Conservation (phyloP, 2,329 filamentous ascomycete species). For the Ophiostoma sp. region DNA sequence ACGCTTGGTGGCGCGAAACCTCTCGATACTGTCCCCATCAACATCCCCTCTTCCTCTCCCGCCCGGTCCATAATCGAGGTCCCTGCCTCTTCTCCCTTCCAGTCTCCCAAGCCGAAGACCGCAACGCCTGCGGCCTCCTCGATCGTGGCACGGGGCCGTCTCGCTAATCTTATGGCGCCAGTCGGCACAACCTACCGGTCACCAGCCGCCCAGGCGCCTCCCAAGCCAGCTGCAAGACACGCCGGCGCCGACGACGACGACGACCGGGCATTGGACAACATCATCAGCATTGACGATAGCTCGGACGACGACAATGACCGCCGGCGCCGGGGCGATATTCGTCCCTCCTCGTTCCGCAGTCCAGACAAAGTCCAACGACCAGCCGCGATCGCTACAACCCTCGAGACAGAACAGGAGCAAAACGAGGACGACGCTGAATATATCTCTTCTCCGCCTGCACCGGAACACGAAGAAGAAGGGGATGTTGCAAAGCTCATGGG, state of each 20-base stretch:
- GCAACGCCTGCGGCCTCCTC: constrained; percentile 24
- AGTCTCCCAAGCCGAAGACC: constrained; percentile 48
- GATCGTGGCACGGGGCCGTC: constrained; percentile 37
- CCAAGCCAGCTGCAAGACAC: background rate
- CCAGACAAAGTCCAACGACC: constrained; percentile 23
- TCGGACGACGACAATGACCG: constrained; percentile 52
- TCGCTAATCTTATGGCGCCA: constrained; percentile 70
- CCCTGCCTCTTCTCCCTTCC: constrained; percentile 80
- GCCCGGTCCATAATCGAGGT: constrained; percentile 65
- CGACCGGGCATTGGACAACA: constrained; percentile 33
- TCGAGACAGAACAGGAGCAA: background rate
- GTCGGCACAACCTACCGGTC: constrained; percentile 70
- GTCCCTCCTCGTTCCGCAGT: constrained; percentile 57
- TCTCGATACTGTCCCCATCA: constrained; percentile 17
- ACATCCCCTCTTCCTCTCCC: constrained; percentile 44
- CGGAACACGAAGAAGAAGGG: background rate
- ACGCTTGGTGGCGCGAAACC: constrained; percentile 36
- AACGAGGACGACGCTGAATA: background rate
- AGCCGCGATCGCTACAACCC: constrained; percentile 14
- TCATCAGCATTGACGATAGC: constrained; percentile 54
- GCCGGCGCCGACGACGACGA: constrained; percentile 22
- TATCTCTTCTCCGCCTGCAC: background rate
- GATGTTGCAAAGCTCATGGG: background rate
- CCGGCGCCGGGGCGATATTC: constrained; percentile 61
- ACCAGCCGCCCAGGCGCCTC: constrained; percentile 34